These are phyloP conservation scores for Mycena indigotica DNA, from an alignment of 768 basidiomycete species.

Conservation along the genomic window DNA sequence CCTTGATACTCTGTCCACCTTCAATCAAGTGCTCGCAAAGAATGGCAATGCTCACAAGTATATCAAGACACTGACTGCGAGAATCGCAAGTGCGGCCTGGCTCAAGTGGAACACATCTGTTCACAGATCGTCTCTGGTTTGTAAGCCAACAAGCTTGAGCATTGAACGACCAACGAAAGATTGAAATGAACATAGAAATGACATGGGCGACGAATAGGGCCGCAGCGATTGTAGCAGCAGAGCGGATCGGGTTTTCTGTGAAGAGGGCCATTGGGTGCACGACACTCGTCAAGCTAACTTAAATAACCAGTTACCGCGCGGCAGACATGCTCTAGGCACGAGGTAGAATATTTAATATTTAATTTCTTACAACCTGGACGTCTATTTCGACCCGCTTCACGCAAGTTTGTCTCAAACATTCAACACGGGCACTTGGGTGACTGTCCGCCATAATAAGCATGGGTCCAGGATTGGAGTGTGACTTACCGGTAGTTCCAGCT, in stretches of 20 bases:
- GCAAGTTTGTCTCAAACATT: constrained; percentile 2
- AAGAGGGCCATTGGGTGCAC: constrained; percentile 49
- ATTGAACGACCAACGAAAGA: constrained; percentile 39
- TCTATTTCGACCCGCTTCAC: not conserved
- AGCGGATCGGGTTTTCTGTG: constrained; percentile 49
- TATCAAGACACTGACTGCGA: constrained; percentile 66
- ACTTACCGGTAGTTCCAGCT: constrained; percentile 16
- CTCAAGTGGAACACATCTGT: constrained; percentile 66
- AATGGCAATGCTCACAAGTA: constrained; percentile 68
- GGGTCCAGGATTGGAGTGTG: not conserved
- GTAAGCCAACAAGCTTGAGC: not conserved
- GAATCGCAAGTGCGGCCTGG: constrained; percentile 72
- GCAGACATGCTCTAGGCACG: constrained; percentile 22
- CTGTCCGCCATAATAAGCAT: not conserved
- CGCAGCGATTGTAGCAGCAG: constrained; percentile 46
- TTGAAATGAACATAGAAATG: constrained; percentile 51
- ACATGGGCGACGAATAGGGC: constrained; percentile 53
- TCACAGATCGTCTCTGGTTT: no score
- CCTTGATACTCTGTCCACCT: constrained; percentile 55
- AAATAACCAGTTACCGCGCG: constrained; percentile 22
- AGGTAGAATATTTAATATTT: constrained; percentile 7
- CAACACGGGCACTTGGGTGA: constrained; percentile 20
- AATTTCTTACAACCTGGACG: constrained; percentile 3
- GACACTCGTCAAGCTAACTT: not conserved
- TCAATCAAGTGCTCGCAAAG: not conserved